These are phyloP conservation scores for Blastobotrys aristatus DNA, from an alignment of 1,139 yeast genomes.

Conservation along the genomic window DNA sequence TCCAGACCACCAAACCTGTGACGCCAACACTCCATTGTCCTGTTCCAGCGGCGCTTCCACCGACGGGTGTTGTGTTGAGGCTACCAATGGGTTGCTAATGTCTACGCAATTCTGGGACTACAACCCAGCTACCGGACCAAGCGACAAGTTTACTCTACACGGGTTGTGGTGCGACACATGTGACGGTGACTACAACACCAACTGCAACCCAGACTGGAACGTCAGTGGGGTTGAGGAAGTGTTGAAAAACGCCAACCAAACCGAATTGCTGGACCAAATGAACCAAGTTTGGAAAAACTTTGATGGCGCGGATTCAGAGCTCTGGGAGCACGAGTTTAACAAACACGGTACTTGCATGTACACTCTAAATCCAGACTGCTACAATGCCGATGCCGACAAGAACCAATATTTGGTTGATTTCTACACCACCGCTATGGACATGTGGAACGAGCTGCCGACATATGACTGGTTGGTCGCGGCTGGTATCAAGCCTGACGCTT, in stretches of 20 bases:
- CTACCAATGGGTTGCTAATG: constrained; percentile 78
- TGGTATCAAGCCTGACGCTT: constrained; percentile 63
- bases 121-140: constrained; percentile 73
- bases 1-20: constrained; percentile 38
- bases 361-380: constrained; percentile 71
- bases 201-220: constrained; percentile 63
- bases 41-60: constrained; percentile 41
- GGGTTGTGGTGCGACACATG: constrained; percentile 87
- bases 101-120: constrained; percentile 97
- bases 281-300: constrained; percentile 67
- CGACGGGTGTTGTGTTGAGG: constrained; percentile 76
- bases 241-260: constrained; percentile 42
- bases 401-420: constrained; percentile 73
- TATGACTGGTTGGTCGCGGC: constrained; percentile 59
- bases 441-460: constrained; percentile 66
- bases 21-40: constrained; percentile 56
- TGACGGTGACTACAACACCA: constrained; percentile 67
- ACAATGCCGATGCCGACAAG: constrained; percentile 38
- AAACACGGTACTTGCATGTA: constrained; percentile 93
- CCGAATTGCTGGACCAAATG: constrained; percentile 55
- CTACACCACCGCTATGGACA: constrained; percentile 57
- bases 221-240: constrained; percentile 52
- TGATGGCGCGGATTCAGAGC: constrained; percentile 63
- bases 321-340: constrained; percentile 93
- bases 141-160: constrained; percentile 73